Percentiles rank a stretch among this genome's conserved stretches.
These are phyloP conservation scores for Macrolepiota dolichaula DNA, from an alignment of 768 basidiomycete species.

Conservation along the genomic window DNA sequence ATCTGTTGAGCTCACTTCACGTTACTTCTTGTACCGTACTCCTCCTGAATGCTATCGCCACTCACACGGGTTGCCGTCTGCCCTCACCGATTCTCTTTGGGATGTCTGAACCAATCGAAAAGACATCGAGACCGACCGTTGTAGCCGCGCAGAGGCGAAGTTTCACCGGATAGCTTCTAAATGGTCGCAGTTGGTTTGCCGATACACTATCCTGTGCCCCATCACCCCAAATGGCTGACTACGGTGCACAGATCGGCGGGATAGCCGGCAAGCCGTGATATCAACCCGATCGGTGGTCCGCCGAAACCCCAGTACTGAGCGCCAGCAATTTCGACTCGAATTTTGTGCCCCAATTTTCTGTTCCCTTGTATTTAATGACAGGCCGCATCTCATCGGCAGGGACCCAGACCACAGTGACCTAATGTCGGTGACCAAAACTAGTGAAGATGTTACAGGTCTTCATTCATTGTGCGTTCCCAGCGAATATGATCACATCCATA, in stretches of 20 bases:
- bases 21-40: background rate
- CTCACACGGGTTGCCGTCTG: background rate
- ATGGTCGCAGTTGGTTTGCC: background rate
- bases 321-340: background rate
- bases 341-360: background rate
- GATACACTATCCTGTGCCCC: no score
- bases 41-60: background rate
- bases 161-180: background rate
- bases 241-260: constrained; percentile 1
- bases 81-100: background rate
- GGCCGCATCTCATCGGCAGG: background rate
- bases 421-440: background rate
- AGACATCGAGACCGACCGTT: background rate
- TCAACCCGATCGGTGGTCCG: background rate
- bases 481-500: background rate
- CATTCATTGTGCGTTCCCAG: background rate
- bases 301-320: background rate
- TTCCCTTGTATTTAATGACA: background rate
- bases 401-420: background rate
- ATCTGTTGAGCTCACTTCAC: background rate
- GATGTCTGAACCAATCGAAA: background rate
- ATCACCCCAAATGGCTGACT: background rate
- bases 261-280: constrained; percentile 1
- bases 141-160: background rate
- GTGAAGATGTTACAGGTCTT: background rate